Conservation (phyloP, 257 asterid species). For the Perilla frutescens region DNA sequence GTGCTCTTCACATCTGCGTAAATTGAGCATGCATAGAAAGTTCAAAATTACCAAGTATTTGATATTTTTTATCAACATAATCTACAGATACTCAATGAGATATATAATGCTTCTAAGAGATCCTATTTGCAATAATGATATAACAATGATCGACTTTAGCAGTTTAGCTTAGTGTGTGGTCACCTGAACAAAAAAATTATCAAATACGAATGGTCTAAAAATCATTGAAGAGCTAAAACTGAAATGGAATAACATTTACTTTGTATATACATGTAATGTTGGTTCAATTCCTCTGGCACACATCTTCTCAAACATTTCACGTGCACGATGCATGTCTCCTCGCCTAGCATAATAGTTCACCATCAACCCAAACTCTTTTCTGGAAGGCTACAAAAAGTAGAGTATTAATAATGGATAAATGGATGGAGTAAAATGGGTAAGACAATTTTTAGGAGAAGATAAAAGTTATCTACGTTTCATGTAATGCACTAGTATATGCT, state of each 20-base stretch:
- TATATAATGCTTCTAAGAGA: constrained; percentile 22
- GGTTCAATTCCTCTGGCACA: constrained; percentile 97
- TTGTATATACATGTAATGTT: constrained; percentile 86
- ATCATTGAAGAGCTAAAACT: constrained; percentile 30
- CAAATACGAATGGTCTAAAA: constrained; percentile 11
- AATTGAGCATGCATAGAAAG: constrained; percentile 9
- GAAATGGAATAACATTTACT: constrained; percentile 51
- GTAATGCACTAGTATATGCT: background rate
- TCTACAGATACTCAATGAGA: constrained; percentile 17
- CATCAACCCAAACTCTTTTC: constrained; percentile 94
- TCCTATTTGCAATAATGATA: constrained; percentile 10
- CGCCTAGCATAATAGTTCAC: constrained; percentile 93
- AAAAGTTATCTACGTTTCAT: background rate
- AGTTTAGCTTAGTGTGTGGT: constrained; percentile 4
- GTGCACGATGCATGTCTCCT: constrained; percentile 98
- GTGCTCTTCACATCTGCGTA: constrained; percentile 11
- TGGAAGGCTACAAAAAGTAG: constrained; percentile 80
- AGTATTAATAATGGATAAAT: constrained; percentile 30
- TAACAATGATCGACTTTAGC: constrained; percentile 30
- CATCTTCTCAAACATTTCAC: constrained; percentile 94
- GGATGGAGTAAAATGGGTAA: constrained; percentile 7
- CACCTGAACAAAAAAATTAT: constrained; percentile 2
- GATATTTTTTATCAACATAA: constrained; percentile 14
- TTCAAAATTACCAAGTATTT: constrained; percentile 3
- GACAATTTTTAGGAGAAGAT: background rate